Conservation (phyloP, 768 basidiomycete genomes). For the Collybia nuda region DNA sequence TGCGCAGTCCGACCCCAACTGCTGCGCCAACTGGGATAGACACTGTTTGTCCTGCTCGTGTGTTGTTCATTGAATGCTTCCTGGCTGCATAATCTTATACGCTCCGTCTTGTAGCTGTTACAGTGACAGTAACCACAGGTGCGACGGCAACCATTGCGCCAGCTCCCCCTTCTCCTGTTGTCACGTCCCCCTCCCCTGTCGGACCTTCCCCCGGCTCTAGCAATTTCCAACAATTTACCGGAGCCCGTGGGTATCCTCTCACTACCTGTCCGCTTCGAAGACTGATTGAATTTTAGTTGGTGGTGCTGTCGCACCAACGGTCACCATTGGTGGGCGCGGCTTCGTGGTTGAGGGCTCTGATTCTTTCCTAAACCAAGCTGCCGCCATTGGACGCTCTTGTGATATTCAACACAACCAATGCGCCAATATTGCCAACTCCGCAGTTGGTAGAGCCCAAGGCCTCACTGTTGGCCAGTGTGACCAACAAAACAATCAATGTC, state of each 20-base stretch:
- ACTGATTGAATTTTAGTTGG: constrained; percentile 32
- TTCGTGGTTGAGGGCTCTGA: constrained; percentile 47
- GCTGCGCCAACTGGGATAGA: constrained; percentile 5
- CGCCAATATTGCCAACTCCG: constrained; percentile 50
- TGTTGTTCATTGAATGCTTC: not conserved
- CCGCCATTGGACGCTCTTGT: constrained; percentile 57
- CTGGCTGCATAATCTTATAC: not conserved
- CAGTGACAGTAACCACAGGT: constrained; percentile 19
- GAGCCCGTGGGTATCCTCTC: constrained; percentile 33
- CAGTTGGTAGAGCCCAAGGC: constrained; percentile 28
- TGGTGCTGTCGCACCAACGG: constrained; percentile 41
- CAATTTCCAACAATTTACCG: constrained; percentile 55
- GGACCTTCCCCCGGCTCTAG: constrained; percentile 18
- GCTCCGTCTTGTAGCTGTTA: constrained; percentile 16
- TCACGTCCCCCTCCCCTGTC: constrained; percentile 14
- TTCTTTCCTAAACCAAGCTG: constrained; percentile 44
- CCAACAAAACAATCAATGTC: constrained; percentile 33
- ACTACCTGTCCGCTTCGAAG: not conserved
- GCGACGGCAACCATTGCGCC: constrained; percentile 12
- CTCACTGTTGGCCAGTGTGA: constrained; percentile 40
- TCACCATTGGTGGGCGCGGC: constrained; percentile 43
- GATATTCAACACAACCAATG: constrained; percentile 59
- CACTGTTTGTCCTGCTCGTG: constrained; percentile 15
- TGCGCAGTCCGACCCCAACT: constrained; percentile 3
- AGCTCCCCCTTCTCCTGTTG: constrained; percentile 8